Conservation (phyloP, 352 stramenopile species). For the Phytophthora europaea region DNA sequence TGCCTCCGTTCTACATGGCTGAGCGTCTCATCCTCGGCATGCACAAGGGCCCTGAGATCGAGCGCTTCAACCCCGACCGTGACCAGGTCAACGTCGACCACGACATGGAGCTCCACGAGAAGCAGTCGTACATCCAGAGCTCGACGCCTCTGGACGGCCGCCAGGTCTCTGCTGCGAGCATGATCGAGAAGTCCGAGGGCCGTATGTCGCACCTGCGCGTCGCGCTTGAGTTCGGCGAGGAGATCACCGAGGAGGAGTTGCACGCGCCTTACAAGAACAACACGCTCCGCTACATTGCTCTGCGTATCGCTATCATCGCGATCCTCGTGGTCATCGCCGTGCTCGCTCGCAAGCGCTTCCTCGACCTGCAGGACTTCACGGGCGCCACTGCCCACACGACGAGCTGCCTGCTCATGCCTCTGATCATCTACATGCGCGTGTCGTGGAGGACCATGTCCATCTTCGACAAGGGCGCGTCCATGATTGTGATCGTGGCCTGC, state of each 20-base stretch:
- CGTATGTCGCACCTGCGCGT: slow-evolving; percentile 2
- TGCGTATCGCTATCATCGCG: slow-evolving; percentile 26
- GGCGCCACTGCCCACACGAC: slow-evolving; percentile 33
- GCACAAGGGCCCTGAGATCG: slow-evolving; percentile 2
- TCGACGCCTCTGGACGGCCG: slow-evolving; percentile 17
- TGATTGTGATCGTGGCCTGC: slow-evolving; percentile 50
- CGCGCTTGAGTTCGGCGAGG: not conserved
- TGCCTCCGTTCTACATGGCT: slow-evolving; percentile 54
- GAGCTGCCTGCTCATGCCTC: slow-evolving; percentile 51
- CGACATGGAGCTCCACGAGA: slow-evolving; percentile 21
- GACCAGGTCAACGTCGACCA: slow-evolving; percentile 11
- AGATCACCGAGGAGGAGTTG: slow-evolving; percentile 1
- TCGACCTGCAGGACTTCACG: slow-evolving; percentile 54
- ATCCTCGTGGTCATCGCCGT: slow-evolving; percentile 47
- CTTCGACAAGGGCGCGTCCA: slow-evolving; percentile 44
- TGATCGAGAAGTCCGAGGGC: slow-evolving; percentile 3
- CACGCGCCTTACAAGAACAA: not conserved
- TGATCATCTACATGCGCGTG: slow-evolving; percentile 54
- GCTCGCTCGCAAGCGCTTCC: slow-evolving; percentile 48
- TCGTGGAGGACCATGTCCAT: slow-evolving; percentile 45
- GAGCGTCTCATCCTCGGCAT: slow-evolving; percentile 34
- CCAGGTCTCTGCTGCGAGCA: slow-evolving; percentile 1
- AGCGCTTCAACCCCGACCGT: slow-evolving; percentile 11
- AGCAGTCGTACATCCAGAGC: slow-evolving; percentile 24
- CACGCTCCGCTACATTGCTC: not conserved